These are phyloP conservation scores for Thelonectria olida DNA, from an alignment of 2,329 filamentous ascomycete species.

Conservation along the genomic window DNA sequence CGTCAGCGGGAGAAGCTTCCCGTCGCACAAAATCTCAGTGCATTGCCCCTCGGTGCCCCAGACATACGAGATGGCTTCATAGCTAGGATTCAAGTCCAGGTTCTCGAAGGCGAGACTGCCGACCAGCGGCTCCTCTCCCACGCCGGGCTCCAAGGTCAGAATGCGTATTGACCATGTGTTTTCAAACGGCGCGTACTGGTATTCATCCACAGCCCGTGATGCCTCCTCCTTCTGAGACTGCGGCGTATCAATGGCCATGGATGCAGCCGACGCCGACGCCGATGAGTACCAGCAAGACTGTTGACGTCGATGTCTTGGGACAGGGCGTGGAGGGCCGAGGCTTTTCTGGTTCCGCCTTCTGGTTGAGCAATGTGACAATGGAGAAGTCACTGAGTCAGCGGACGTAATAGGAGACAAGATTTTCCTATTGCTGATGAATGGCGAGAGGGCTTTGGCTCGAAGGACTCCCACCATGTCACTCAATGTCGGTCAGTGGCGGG, in stretches of 20 bases:
- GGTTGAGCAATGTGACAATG: neutral
- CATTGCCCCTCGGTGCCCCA: constrained; percentile 43
- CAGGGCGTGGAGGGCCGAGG: neutral
- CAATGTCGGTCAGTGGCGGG: neutral
- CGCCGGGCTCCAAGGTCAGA: constrained; percentile 43
- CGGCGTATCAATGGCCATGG: constrained; percentile 27
- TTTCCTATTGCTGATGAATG: constrained; percentile 8
- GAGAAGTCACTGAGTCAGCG: neutral
- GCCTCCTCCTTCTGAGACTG: neutral
- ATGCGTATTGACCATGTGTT: constrained; percentile 41
- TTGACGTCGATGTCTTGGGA: neutral
- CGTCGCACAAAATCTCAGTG: constrained; percentile 36
- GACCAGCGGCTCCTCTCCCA: constrained; percentile 38
- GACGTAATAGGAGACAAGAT: neutral
- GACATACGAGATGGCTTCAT: constrained; percentile 49
- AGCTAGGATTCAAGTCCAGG: constrained; percentile 35
- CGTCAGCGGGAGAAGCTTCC: constrained; percentile 39
- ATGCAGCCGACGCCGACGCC: constrained; percentile 5
- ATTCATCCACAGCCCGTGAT: constrained; percentile 12
- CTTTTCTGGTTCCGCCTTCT: neutral
- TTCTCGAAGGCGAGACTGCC: constrained; percentile 39
- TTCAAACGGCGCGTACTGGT: constrained; percentile 35
- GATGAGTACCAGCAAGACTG: constrained; percentile 13
- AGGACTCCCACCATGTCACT: no score
- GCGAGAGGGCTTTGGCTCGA: neutral